Conservation (phyloP, 2,329 filamentous ascomycete species). For the Hymenoscyphus infarciens region DNA sequence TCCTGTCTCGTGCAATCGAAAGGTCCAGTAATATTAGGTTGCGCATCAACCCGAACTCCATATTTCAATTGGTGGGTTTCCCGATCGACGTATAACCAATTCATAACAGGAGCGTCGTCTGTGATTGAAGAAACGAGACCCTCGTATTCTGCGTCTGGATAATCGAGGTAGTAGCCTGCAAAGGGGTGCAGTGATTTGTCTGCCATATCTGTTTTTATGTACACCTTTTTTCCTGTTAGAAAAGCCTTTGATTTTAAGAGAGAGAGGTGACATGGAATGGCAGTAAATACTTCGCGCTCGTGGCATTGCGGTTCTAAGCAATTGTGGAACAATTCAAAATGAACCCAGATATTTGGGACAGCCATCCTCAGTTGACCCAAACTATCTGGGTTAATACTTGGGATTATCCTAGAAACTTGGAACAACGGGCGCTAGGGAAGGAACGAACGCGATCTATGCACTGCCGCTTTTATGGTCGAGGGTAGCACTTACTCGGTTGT, state of each 20-base stretch:
- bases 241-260: background rate
- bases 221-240: constrained; percentile 36
- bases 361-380: too few relatives aligned
- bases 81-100: constrained; percentile 63
- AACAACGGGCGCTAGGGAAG: too few relatives aligned
- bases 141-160: constrained; percentile 44
- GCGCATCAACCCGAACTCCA: constrained; percentile 67
- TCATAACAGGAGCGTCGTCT: constrained; percentile 55
- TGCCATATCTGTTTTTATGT: constrained; percentile 42
- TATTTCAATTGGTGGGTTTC: constrained; percentile 57
- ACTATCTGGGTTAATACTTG: background rate
- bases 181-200: constrained; percentile 50
- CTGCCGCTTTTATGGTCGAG: background rate
- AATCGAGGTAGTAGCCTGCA: constrained; percentile 54
- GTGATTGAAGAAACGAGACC: constrained; percentile 52
- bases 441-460: too few relatives aligned
- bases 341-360: too few relatives aligned
- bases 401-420: background rate
- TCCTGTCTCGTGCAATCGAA: constrained; percentile 60
- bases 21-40: constrained; percentile 69
- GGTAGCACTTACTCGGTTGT: constrained; percentile 39
- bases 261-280: too few relatives aligned
- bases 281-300: too few relatives aligned
- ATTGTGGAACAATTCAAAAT: too few relatives aligned
- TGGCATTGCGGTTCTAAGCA: too few relatives aligned